Base-by-base conservation (phyloP, 108 stramenopile species). In the Mayamaea pseudoterrestris region DNA sequence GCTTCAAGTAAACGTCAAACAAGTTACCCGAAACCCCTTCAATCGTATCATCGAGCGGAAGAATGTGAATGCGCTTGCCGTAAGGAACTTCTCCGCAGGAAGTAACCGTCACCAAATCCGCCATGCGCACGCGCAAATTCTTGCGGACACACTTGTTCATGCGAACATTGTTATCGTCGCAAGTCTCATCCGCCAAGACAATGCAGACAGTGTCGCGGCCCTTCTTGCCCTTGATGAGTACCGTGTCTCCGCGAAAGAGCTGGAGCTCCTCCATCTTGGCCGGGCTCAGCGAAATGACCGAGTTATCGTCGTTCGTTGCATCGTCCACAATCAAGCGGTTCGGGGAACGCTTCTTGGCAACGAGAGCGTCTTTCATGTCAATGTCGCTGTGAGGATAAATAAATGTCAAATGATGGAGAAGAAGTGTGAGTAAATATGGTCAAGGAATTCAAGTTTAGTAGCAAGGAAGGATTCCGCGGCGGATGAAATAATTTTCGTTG, bases 71-170 rank as follows among this genome's bases (percentile, higher is more conserved):
- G 30, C 95, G 77, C 71, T 99, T 98, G 9, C 94, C 96, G 70
- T 98, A 98, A 6, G 97, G 96, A 22, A 99, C 95, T 63, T 99
- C 97, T 2, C 88, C 93, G 59, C 92, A 93, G 55, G 80, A 67
- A 23, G 83, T 69, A 22, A 99, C 88, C 9, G 97, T 94, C 26
- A 99, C 89, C 17, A 99, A 70, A 66, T 99, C 98, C 20, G 90
- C 79, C 18, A 99, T 79, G 6, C 97, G 72, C 13, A 99, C 97
- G 21, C 97, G 71, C 23, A 99, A 60, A 61, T 99, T 99, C 84
- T 99, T 99, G 23, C 98, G 90, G 17, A 99, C 96, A 18, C 91
- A 88, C 80, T 98, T 99, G 89, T 99, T 99, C 97, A 99, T 99
- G 14, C 94, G 80, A 7, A 99, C 94, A 50, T 69, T 81, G 49